phyloP scores from a whole-genome alignment of 75 land plant species.

The Cupressus sempervirens region DNA sequence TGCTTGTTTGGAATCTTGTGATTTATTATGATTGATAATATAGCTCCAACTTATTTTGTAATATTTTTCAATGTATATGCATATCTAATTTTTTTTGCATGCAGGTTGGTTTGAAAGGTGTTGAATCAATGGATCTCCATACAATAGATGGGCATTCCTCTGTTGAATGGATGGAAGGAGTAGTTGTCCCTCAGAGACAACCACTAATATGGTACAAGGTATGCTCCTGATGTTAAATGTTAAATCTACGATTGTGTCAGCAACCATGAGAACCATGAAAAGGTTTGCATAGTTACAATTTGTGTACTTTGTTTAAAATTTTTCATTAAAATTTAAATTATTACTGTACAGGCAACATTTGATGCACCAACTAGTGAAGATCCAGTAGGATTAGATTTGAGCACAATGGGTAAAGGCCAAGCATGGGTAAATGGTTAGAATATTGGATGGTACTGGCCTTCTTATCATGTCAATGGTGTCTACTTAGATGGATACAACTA shows the following conservation, averaged over 20 bases:
- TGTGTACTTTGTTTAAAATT: no score
- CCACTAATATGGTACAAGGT: constrained; percentile 71
- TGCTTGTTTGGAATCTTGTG: no score
- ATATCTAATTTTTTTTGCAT: constrained; percentile 1
- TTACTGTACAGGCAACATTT: constrained; percentile 54
- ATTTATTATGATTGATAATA: no score
- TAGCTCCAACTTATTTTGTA: no score
- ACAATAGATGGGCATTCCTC: constrained; percentile 46
- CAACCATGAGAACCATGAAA: background rate
- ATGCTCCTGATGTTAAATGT: constrained; percentile 7
- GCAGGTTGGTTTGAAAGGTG: constrained; percentile 68
- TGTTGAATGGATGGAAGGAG: constrained; percentile 56
- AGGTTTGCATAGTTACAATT: background rate
- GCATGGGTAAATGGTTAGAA: constrained; percentile 85
- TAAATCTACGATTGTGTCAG: background rate
- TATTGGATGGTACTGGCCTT: constrained; percentile 87
- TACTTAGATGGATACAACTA: constrained; percentile 47
- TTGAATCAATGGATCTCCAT: constrained; percentile 55
- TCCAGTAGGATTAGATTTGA: constrained; percentile 79
- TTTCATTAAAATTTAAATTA: background rate
- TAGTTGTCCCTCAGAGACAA: constrained; percentile 26
- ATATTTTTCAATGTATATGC: no score
- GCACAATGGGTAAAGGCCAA: constrained; percentile 90
- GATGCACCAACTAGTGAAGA: constrained; percentile 65
- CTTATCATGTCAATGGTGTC: constrained; percentile 43